These are phyloP conservation scores for Lupinus albus DNA, from an alignment of 306 rosid species.

Conservation along the genomic window DNA sequence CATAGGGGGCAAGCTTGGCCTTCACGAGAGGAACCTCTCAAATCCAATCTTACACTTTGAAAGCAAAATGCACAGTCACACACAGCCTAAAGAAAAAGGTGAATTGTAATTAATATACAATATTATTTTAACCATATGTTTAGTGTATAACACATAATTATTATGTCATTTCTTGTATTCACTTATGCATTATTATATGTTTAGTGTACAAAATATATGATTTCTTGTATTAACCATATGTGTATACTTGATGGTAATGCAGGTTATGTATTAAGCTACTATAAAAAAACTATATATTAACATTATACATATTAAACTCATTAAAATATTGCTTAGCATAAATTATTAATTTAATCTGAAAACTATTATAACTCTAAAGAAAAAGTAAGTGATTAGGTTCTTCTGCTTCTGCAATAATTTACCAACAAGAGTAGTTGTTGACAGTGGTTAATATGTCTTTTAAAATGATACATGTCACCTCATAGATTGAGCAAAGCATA, in stretches of 20 bases:
- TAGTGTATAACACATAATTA: no score
- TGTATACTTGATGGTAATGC: no score
- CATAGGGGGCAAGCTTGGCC: conserved; percentile 75
- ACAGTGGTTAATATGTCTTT: conserved; percentile 80
- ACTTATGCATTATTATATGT: no score
- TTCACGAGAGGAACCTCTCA: conserved; percentile 85
- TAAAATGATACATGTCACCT: conserved; percentile 75
- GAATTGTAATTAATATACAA: background rate
- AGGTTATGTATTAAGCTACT: no score
- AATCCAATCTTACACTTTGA: conserved; percentile 41
- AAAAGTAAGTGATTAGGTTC: conserved; percentile 49
- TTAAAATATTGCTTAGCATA: conserved; percentile 5
- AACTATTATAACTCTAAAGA: conserved; percentile 41
- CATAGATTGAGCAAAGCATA: conserved; percentile 53
- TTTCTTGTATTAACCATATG: no score
- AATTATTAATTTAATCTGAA: conserved; percentile 30
- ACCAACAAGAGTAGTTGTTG: conserved; percentile 91
- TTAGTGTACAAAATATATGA: no score
- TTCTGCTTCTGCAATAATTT: conserved; percentile 73
- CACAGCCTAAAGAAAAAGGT: conserved; percentile 35
- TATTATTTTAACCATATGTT: no score
- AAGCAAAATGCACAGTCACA: conserved; percentile 18
- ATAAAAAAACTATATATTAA: no score
- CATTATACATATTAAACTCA: background rate
- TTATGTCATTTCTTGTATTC: no score